Evolutionary conservation across 345 rosid genomes (phyloP).

Genomic region (Gossypium herbaceum): DNA sequence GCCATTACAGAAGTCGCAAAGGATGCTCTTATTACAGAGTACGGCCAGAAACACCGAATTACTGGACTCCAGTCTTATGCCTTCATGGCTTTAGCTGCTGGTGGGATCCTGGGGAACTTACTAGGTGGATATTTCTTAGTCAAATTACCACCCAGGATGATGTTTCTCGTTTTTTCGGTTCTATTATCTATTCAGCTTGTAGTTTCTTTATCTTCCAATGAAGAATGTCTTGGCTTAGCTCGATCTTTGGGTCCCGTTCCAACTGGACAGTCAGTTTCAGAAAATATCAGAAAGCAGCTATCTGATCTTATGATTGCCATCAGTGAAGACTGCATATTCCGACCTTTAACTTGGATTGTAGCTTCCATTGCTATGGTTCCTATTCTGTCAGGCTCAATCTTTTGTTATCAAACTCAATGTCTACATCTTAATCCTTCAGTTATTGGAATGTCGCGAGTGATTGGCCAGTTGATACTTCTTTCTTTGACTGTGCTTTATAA

Average conservation of each 20-base stretch:
- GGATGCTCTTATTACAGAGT: constrained; percentile 89
- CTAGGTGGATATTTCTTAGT: constrained; percentile 63
- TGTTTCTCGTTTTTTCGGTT: constrained; percentile 53
- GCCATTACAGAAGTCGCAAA: constrained; percentile 81
- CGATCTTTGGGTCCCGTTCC: constrained; percentile 22
- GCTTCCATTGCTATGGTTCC: constrained; percentile 69
- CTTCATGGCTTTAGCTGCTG: constrained; percentile 79
- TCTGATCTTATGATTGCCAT: constrained; percentile 51
- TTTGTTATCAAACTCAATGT: constrained; percentile 84
- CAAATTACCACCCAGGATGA: constrained; percentile 39
- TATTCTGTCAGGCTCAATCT: constrained; percentile 67
- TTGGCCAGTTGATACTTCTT: constrained; percentile 72
- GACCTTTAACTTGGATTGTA: constrained; percentile 65
- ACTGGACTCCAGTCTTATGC: constrained; percentile 76
- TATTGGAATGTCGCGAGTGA: constrained; percentile 76
- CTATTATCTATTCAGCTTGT: constrained; percentile 55
- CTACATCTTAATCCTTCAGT: constrained; percentile 62
- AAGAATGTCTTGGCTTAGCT: constrained; percentile 56
- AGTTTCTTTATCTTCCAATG: constrained; percentile 44
- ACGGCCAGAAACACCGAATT: constrained; percentile 51
- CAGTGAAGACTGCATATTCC: constrained; percentile 46
- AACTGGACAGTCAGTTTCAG: constrained; percentile 32
- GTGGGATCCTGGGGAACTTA: constrained; percentile 79
- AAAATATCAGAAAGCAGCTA: constrained; percentile 41
- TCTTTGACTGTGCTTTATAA: constrained; percentile 54